Conservation (phyloP, 148 eudicot genomes). For the Bassia scoparia region DNA sequence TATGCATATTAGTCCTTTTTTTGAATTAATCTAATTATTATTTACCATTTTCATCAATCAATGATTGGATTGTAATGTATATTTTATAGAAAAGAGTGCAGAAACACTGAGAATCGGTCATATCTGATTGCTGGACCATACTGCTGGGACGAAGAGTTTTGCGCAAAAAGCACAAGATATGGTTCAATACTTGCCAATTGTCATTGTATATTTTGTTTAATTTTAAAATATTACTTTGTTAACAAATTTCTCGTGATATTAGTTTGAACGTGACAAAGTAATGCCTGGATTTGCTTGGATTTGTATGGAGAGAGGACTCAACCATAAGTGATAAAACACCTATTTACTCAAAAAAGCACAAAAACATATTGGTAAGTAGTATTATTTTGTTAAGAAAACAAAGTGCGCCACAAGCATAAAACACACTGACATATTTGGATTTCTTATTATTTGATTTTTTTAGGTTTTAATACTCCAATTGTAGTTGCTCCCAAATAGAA, state of each 20-base stretch:
- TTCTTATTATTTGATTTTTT: too few species aligned
- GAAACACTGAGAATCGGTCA: background rate
- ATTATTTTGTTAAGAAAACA: too few species aligned
- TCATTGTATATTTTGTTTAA: background rate
- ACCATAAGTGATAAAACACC: background rate
- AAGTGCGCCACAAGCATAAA: background rate
- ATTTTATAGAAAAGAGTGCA: background rate
- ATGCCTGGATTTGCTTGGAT: background rate
- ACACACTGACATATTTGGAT: background rate
- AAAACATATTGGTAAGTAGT: background rate
- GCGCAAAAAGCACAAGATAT: background rate
- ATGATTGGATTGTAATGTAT: background rate
- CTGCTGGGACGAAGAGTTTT: conserved; percentile 8
- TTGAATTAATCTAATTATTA: background rate
- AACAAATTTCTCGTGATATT: background rate
- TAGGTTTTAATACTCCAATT: background rate
- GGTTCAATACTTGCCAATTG: background rate
- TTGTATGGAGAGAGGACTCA: background rate
- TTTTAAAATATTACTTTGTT: background rate
- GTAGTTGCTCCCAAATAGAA: background rate
- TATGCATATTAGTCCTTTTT: background rate
- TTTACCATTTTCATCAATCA: background rate
- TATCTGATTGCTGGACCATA: background rate
- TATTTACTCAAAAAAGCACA: background rate
- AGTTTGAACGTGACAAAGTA: background rate